Percentiles rank a stretch among this genome's conserved stretches.
Evolutionary conservation across 495 filamentous ascomycete species (phyloP).

Genomic region (Talaromyces wortmannii): DNA sequence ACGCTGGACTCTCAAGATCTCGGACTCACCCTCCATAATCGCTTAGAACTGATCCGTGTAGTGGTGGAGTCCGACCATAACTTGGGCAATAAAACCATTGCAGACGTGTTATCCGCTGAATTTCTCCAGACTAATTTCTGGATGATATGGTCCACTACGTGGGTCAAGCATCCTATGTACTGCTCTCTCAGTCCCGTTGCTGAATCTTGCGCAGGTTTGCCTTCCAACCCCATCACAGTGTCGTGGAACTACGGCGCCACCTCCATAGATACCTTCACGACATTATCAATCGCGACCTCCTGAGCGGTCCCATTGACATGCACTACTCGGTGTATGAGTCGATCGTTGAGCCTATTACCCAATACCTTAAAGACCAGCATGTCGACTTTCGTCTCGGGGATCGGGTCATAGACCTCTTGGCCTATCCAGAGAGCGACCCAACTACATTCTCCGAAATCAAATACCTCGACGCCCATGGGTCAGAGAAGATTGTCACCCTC

Average conservation of each 20-base stretch:
- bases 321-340: conserved; percentile 33
- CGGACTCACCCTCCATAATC: conserved; percentile 17
- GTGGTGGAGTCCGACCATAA: conserved; percentile 20
- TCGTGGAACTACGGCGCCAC: conserved; percentile 23
- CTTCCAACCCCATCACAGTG: conserved; percentile 37
- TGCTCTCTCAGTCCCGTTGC: background rate
- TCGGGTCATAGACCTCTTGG: conserved; percentile 20
- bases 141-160: conserved; percentile 30
- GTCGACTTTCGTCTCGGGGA: conserved; percentile 37
- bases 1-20: conserved; percentile 7
- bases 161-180: background rate
- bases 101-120: conserved; percentile 22
- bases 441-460: conserved; percentile 6
- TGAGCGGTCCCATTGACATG: conserved; percentile 19
- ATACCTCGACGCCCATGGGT: conserved; percentile 3
- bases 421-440: conserved; percentile 6
- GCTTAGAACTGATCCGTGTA: conserved; percentile 24
- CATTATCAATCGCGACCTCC: conserved; percentile 17
- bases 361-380: conserved; percentile 26
- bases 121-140: conserved; percentile 37
- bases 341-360: conserved; percentile 27
- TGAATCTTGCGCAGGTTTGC: conserved; percentile 14
- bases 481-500: conserved; percentile 9
- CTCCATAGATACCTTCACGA: conserved; percentile 17
- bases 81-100: conserved; percentile 24